phyloP scores from a whole-genome alignment of 768 basidiomycete genomes.

The Suillus variegatus region DNA sequence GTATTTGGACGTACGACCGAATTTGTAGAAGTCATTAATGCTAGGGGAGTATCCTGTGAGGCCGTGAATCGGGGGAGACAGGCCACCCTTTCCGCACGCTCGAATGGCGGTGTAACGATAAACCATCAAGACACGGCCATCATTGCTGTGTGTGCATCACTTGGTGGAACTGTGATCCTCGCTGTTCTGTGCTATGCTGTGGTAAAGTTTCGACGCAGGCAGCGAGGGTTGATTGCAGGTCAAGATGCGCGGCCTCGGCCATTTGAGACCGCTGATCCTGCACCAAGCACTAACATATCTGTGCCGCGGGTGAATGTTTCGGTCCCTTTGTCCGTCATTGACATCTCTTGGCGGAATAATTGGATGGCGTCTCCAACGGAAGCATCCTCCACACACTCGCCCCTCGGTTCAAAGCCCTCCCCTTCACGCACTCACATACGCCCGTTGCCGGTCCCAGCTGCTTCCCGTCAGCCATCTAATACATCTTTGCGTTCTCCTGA shows the following conservation, averaged over 20 bases:
- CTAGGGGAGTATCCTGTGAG: conserved; percentile 9
- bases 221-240: conserved; percentile 12
- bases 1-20: conserved; percentile 26
- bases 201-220: conserved; percentile 20
- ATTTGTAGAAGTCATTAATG: conserved; percentile 4
- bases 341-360: conserved; percentile 9
- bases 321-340: conserved; percentile 2
- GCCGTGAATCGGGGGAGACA: neutral
- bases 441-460: neutral
- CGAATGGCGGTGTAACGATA: neutral
- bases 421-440: neutral
- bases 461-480: conserved; percentile 8
- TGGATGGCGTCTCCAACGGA: conserved; percentile 3
- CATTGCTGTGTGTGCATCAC: conserved; percentile 23
- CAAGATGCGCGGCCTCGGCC: conserved; percentile 31
- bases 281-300: conserved; percentile 4
- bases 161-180: conserved; percentile 22
- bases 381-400: conserved; percentile 3
- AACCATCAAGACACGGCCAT: conserved; percentile 11
- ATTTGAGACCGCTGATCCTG: conserved; percentile 17
- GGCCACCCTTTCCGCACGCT: neutral
- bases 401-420: neutral
- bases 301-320: conserved; percentile 1
- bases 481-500: conserved; percentile 6
- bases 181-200: conserved; percentile 16